A percentile compares a stretch with the other conserved stretches of the same genome.
phyloP scores from a whole-genome alignment of 1,139 yeast species.

The Petasospora rhodanensis region DNA sequence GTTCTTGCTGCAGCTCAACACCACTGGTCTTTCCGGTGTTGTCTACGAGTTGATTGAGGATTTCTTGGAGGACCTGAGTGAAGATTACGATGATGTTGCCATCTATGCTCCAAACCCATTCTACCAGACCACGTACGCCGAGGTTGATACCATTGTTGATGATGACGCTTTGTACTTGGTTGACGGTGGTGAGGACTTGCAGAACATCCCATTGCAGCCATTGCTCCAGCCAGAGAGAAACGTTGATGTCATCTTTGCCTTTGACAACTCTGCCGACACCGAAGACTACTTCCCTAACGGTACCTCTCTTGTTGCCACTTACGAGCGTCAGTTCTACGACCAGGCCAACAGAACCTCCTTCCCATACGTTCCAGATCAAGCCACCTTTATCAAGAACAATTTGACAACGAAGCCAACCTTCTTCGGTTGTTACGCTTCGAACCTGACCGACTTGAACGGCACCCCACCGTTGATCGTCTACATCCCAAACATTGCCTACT shows the following conservation, averaged over 20 bases:
- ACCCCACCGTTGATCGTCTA: constrained; percentile 76
- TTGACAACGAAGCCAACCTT: constrained; percentile 64
- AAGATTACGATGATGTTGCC: constrained; percentile 61
- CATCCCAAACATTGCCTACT: constrained; percentile 72
- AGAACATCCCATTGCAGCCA: constrained; percentile 77
- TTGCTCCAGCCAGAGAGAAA: constrained; percentile 64
- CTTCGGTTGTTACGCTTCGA: constrained; percentile 78
- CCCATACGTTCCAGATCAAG: constrained; percentile 81
- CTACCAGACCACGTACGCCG: constrained; percentile 43
- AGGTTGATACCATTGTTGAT: constrained; percentile 35
- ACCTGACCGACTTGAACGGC: constrained; percentile 49
- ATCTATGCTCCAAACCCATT: constrained; percentile 76
- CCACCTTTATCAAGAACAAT: constrained; percentile 57
- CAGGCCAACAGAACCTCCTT: constrained; percentile 65
- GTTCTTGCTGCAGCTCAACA: constrained; percentile 55
- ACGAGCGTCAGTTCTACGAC: constrained; percentile 59
- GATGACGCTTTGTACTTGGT: constrained; percentile 54
- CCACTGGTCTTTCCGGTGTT: constrained; percentile 46
- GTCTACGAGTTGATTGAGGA: constrained; percentile 41
- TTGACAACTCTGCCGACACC: constrained; percentile 84
- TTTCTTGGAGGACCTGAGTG: constrained; percentile 43
- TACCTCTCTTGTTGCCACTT: constrained; percentile 58
- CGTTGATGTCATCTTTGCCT: constrained; percentile 78
- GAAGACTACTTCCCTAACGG: constrained; percentile 72
- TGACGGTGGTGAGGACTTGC: constrained; percentile 89